Conservation (phyloP, 257 asterid genomes). For the Solanum ossicruentum region DNA sequence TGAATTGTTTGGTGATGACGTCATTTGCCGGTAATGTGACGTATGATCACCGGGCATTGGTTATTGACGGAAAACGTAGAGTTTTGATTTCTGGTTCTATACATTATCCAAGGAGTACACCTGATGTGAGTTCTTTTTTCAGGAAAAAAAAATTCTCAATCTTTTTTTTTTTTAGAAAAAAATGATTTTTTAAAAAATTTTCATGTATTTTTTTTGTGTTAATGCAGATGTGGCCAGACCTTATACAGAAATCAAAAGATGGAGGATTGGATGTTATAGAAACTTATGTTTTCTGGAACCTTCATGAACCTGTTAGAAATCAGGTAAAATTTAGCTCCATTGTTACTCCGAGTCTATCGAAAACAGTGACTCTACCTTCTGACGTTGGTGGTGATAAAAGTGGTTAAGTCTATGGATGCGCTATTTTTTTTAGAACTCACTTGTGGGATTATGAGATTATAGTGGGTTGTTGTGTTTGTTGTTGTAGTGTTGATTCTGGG, state of each 20-base stretch:
- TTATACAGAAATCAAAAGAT: constrained; percentile 68
- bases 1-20: constrained; percentile 17
- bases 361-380: too few relatives aligned
- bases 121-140: constrained; percentile 25
- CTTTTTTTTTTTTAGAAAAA: not conserved
- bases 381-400: too few relatives aligned
- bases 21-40: constrained; percentile 51
- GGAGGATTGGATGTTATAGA: constrained; percentile 79
- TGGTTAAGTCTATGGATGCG: not conserved
- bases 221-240: constrained; percentile 85
- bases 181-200: not conserved
- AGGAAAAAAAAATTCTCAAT: not conserved
- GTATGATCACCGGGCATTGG: constrained; percentile 66
- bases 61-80: constrained; percentile 47
- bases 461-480: not conserved
- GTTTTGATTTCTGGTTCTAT: constrained; percentile 60
- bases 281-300: constrained; percentile 81
- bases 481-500: not conserved
- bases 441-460: not conserved
- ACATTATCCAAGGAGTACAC: constrained; percentile 81
- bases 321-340: constrained; percentile 24
- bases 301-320: constrained; percentile 71
- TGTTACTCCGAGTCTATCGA: not conserved
- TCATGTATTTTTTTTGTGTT: not conserved
- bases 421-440: not conserved